Evolutionary conservation across 345 rosid genomes (phyloP).

Genomic region (Arabidopsis suecica): DNA sequence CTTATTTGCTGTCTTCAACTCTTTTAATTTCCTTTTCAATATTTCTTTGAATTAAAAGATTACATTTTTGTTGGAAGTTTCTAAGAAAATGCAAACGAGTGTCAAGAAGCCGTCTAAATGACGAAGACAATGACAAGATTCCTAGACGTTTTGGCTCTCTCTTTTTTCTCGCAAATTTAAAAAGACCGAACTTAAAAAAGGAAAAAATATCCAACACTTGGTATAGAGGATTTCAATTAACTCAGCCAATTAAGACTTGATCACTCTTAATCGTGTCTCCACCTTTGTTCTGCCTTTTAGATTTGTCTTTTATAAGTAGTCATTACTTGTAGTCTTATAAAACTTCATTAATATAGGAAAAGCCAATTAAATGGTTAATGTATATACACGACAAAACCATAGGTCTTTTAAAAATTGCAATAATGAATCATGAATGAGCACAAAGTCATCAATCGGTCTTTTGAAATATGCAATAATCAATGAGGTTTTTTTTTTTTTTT

Average conservation of each 20-base stretch:
- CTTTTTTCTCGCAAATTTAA: too few species aligned
- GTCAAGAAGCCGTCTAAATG: neutral
- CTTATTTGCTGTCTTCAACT: neutral
- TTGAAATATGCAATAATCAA: neutral
- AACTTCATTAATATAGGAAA: too few species aligned
- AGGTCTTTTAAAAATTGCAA: neutral
- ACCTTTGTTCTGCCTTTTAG: neutral
- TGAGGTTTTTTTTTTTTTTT: too few species aligned
- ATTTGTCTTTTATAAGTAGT: neutral
- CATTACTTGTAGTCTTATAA: neutral
- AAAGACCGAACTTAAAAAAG: too few species aligned
- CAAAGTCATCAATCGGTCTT: neutral
- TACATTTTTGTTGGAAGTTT: neutral
- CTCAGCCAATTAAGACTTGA: neutral
- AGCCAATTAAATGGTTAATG: neutral
- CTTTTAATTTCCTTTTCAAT: neutral
- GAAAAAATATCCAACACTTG: neutral
- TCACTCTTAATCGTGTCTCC: neutral
- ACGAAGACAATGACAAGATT: neutral
- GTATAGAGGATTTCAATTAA: too few species aligned
- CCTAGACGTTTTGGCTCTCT: neutral
- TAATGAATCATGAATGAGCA: neutral
- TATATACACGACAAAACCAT: conserved; percentile 8
- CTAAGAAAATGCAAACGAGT: neutral
- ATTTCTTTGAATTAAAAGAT: neutral